Evolutionary conservation across 108 stramenopile species (phyloP), one percentile per base, ranked within the genome.

Genomic region (Cyclostephanos tholiformis): DNA sequence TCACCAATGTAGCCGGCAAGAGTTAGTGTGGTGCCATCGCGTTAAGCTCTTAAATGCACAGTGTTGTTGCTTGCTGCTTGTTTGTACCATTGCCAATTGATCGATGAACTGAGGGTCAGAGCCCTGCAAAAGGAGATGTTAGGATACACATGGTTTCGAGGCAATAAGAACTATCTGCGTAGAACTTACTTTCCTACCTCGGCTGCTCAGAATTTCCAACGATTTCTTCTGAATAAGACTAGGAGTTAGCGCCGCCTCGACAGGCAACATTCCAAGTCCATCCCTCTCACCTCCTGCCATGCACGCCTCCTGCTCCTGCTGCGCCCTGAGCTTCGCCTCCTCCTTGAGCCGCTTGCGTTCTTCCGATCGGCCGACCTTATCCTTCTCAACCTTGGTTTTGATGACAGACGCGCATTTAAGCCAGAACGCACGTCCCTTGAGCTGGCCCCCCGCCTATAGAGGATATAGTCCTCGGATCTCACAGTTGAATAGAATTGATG

Each of bases 391-490:
- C 75, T 94, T 92, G 63, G 91, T 86, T 67, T 80, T 94, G 46
- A 80, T 84, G 61, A 90, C 90, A 39, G 86, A 81, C 22, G 75
- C 87, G 66, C 91, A 93, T 84, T 98, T 98, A 65, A 99, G 81
- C 99, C 99, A 99, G 29, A 83, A 84, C 6, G 97, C 97, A 63
- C 99, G 97, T 23, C 99, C 97, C 81, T 94, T 95, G 77, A 97
- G 91, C 75, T 92, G 68, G 25, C 82, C 78, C 26, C 65, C 75
- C 41, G 63, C 90, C 19, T n/a, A n/a, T n/a, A n/a, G n/a, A n/a
- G n/a, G n/a, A n/a, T n/a, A n/a, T n/a, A n/a, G n/a, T n/a, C n/a
- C n/a, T n/a, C n/a, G n/a, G n/a, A n/a, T n/a, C n/a, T n/a, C n/a
- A n/a, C n/a, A n/a, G n/a, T n/a, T n/a, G n/a, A n/a, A n/a, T n/a